Evolutionary conservation across 495 filamentous ascomycete genomes (phyloP).

Genomic region (Collariella sp.): DNA sequence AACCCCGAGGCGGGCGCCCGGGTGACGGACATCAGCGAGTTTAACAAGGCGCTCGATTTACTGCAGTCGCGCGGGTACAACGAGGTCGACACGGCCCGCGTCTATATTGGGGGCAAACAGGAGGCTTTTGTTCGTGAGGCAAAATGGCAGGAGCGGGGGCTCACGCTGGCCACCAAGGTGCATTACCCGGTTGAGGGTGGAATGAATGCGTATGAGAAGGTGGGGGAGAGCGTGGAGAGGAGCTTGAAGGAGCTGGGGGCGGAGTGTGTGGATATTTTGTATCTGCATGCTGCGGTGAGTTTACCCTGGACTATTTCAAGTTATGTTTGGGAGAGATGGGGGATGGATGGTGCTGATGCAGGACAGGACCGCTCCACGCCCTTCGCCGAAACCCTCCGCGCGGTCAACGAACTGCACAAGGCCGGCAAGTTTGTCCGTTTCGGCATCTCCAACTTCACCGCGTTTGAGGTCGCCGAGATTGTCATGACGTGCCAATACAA

Average conservation of each 20-base stretch:
- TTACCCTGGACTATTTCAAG: too few species aligned
- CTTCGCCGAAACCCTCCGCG: slow-evolving; percentile 71
- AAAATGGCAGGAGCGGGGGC: slow-evolving; percentile 70
- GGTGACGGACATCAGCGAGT: slow-evolving; percentile 60
- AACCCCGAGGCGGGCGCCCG: slow-evolving; percentile 51
- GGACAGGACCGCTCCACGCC: slow-evolving; percentile 58
- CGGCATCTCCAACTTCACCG: slow-evolving; percentile 76
- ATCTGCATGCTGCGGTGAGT: slow-evolving; percentile 64
- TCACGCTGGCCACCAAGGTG: slow-evolving; percentile 79
- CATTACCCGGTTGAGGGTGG: slow-evolving; percentile 55
- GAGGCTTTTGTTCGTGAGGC: slow-evolving; percentile 74
- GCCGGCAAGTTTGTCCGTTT: slow-evolving; percentile 79
- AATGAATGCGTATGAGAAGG: slow-evolving; percentile 49
- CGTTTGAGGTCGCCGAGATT: slow-evolving; percentile 87
- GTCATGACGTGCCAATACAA: slow-evolving; percentile 73
- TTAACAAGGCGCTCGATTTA: slow-evolving; percentile 55
- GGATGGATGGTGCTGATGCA: too few species aligned
- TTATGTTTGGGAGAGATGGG: too few species aligned
- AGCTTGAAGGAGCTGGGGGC: slow-evolving; percentile 66
- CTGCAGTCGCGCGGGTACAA: slow-evolving; percentile 67
- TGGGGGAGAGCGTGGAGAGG: slow-evolving; percentile 53
- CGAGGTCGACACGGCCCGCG: slow-evolving; percentile 71
- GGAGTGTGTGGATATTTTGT: slow-evolving; percentile 77
- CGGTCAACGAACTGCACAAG: slow-evolving; percentile 72
- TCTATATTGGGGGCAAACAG: slow-evolving; percentile 66